A percentile compares a stretch with the other conserved stretches of the same genome.
Evolutionary conservation across 2,329 filamentous ascomycete species (phyloP).

Genomic region (Fusarium austroafricanum): DNA sequence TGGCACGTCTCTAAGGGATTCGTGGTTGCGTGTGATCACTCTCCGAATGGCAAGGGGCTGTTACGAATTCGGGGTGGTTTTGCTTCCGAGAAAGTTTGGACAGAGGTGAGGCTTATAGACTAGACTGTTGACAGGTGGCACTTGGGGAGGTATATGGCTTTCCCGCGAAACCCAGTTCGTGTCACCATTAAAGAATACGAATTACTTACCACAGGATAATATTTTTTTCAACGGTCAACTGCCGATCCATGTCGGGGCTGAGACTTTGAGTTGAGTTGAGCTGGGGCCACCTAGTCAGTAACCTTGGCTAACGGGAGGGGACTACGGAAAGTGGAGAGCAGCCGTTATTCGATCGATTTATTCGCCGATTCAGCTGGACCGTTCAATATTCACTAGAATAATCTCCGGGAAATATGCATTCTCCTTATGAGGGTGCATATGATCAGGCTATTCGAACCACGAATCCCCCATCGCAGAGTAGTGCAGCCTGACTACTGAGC

Average conservation of each 20-base stretch:
- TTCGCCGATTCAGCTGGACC: neutral
- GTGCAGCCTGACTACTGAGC: fast-evolving
- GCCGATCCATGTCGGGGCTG: neutral
- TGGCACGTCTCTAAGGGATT: neutral
- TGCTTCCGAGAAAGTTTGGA: too few relatives aligned
- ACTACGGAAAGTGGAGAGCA: neutral
- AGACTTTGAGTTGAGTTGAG: too few relatives aligned
- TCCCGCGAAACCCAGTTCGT: fast-evolving
- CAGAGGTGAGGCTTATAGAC: too few relatives aligned
- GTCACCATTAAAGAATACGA: neutral
- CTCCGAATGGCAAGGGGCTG: neutral
- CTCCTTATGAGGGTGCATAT: too few relatives aligned
- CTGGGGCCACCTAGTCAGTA: too few relatives aligned
- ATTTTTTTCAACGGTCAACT: too few relatives aligned
- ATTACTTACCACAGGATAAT: neutral
- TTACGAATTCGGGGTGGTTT: neutral
- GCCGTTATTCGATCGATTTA: neutral
- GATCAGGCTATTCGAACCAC: too few relatives aligned
- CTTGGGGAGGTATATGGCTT: too few relatives aligned
- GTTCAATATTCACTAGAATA: neutral
- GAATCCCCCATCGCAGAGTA: too few relatives aligned
- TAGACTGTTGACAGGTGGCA: too few relatives aligned
- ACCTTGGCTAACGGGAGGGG: too few relatives aligned
- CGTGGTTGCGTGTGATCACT: neutral
- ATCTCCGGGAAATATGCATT: too few relatives aligned